Conservation (phyloP, 1,284 basidiomycete genomes). For the Fomitopsis pinicola region DNA sequence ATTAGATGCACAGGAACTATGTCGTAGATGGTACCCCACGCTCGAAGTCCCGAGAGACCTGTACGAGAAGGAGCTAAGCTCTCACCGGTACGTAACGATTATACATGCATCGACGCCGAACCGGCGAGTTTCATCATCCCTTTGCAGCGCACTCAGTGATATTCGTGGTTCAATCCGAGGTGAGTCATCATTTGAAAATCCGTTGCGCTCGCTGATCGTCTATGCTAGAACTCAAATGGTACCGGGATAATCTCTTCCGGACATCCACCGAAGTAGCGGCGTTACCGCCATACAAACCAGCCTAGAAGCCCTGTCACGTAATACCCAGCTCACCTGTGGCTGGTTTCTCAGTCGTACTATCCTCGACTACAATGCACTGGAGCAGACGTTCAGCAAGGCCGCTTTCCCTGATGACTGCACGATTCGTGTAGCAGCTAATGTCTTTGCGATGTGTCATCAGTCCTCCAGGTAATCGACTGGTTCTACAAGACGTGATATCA, state of each 20-base stretch:
- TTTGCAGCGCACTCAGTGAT: slow-evolving; percentile 68
- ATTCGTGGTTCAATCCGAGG: slow-evolving; percentile 73
- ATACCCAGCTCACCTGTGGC: too few species aligned
- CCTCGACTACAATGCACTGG: too few species aligned
- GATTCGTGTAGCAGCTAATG: too few species aligned
- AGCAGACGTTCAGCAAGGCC: too few species aligned
- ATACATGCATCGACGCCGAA: not conserved
- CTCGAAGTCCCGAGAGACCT: slow-evolving; percentile 22
- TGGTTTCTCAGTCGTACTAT: too few species aligned
- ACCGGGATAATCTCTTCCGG: slow-evolving; percentile 20
- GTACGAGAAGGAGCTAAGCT: slow-evolving; percentile 29
- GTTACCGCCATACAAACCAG: not conserved
- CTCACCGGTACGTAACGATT: slow-evolving; percentile 42
- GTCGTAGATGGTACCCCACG: slow-evolving; percentile 66
- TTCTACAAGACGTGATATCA: too few species aligned
- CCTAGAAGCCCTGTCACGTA: not conserved
- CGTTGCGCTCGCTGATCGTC: not conserved
- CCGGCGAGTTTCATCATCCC: not conserved
- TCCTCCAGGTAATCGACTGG: too few species aligned
- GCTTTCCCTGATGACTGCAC: too few species aligned
- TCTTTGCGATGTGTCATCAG: too few species aligned
- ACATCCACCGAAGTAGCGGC: slow-evolving; percentile 2
- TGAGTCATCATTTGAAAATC: slow-evolving; percentile 20
- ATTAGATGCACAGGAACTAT: slow-evolving; percentile 52
- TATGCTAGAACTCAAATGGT: slow-evolving; percentile 19